Base-by-base conservation (phyloP, 768 basidiomycete species). In the Kwoniella heveanensis region DNA sequence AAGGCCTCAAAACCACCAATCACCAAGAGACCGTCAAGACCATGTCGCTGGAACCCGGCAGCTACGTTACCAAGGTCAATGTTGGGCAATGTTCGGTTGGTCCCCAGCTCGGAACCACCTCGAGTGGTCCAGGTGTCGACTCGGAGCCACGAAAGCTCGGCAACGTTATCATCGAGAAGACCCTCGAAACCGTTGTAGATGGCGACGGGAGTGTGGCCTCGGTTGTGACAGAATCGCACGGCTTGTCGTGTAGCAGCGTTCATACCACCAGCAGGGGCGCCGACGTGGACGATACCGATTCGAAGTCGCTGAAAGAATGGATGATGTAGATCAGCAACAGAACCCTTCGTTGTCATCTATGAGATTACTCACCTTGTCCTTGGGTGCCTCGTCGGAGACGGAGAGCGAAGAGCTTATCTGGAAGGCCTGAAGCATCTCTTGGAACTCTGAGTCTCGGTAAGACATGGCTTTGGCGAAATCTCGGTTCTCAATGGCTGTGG, bases 1-100 rank as follows among this genome's bases (percentile, higher is more conserved):
- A 96, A 95, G 4, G 91, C 91, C 80, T 99, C 96, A 77, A 97
- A 99, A 0, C 96, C 96, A 54, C 96, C 96, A 69, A 98, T 90
- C 78, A 99, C 84, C 72, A 98, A 79, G 50, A 99, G 77, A 1
- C 83, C 90, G 66, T 97, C 85, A 66, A 98, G 81, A 32, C 82
- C 80, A 78, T 90, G 88, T 71, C 91, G 81, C 80, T 97, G 93
- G 85, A 99, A 92, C 73, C 91, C 90, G 48, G 91, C 83, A 3
- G 96, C 96, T 46, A 98, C 84, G 12, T 86, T 86, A 0, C 93
- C 95, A 48, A 98, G 85, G 80, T 97, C 92, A 53, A 86, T 81
- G 51, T 89, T 88, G 21, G 96, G 96, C 48, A 92, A 82, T 12
- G 86, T 85, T 53, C 96, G 90, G 82, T 98, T 98, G 29, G 96